A percentile compares a stretch with the other conserved stretches of the same genome.
Evolutionary conservation across 2,329 filamentous ascomycete species (phyloP).

Genomic region (Erysiphe neolycopersici): DNA sequence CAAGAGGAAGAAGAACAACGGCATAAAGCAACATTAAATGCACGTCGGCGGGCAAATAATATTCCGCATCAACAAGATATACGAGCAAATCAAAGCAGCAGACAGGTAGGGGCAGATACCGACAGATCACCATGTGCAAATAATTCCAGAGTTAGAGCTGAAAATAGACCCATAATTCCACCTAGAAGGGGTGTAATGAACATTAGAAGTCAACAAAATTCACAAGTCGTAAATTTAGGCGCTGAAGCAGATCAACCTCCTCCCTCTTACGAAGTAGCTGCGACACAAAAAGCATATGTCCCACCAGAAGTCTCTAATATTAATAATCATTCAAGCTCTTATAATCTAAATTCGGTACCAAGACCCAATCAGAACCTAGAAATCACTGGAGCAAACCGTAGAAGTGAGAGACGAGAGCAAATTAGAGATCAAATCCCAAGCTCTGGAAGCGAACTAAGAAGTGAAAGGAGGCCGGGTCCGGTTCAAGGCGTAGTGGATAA

Average conservation of each 20-base stretch:
- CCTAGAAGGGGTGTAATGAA: slow-evolving; percentile 14
- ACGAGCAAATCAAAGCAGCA: slow-evolving; percentile 20
- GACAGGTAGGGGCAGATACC: slow-evolving; percentile 13
- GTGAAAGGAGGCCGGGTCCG: too few species aligned
- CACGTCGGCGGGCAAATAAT: slow-evolving; percentile 36
- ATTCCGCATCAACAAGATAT: slow-evolving; percentile 46
- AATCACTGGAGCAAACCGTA: not conserved
- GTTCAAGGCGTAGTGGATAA: not conserved
- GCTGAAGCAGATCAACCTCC: slow-evolving; percentile 27
- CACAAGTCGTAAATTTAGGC: slow-evolving; percentile 2
- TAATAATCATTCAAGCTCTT: not conserved
- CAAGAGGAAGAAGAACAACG: slow-evolving; percentile 83
- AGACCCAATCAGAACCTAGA: not conserved
- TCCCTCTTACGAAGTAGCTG: slow-evolving; percentile 38
- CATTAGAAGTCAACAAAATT: not conserved
- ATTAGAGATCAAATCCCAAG: not conserved
- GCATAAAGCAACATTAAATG: slow-evolving; percentile 32
- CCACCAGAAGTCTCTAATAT: slow-evolving; percentile 15
- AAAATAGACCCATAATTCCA: slow-evolving; percentile 17
- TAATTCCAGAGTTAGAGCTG: slow-evolving; percentile 1
- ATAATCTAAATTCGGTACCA: not conserved
- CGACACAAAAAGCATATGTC: slow-evolving; percentile 26
- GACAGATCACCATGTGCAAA: slow-evolving; percentile 9
- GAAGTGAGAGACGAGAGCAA: not conserved
- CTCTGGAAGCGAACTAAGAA: not conserved